These are phyloP conservation scores for Entamoeba moshkovskii DNA, from an alignment of 208 protist genomes.

Conservation along the genomic window DNA sequence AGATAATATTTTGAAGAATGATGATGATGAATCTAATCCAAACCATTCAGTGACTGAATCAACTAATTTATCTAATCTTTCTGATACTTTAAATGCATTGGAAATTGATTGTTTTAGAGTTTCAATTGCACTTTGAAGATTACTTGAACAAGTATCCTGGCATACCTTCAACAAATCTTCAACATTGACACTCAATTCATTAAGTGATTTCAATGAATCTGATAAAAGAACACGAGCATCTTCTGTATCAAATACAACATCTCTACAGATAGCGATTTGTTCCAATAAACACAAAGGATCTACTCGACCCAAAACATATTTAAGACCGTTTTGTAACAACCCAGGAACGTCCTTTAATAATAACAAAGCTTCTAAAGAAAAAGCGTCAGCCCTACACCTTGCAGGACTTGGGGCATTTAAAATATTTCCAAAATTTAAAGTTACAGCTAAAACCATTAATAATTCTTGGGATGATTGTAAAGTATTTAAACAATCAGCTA, in stretches of 20 bases:
- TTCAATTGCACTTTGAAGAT: neutral
- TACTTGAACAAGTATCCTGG: neutral
- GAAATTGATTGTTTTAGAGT: neutral
- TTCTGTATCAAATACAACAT: neutral
- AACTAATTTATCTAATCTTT: neutral
- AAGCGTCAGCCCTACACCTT: neutral
- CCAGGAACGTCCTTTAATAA: neutral
- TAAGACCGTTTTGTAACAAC: neutral
- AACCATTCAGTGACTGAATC: neutral
- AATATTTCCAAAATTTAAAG: constrained; percentile 1
- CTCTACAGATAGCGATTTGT: neutral
- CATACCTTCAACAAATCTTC: neutral
- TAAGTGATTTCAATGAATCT: neutral
- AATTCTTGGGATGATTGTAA: neutral
- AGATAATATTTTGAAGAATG: neutral
- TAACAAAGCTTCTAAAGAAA: neutral
- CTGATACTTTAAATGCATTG: neutral
- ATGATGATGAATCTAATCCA: neutral
- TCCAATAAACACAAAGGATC: neutral
- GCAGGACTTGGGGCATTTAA: neutral
- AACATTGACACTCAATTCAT: neutral
- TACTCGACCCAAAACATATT: neutral
- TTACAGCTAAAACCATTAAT: neutral
- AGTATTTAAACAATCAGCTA: neutral
- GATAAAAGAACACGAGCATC: neutral